Base-by-base conservation (phyloP, 108 stramenopile genomes). In the Pseudonitzschia multiseries region DNA sequence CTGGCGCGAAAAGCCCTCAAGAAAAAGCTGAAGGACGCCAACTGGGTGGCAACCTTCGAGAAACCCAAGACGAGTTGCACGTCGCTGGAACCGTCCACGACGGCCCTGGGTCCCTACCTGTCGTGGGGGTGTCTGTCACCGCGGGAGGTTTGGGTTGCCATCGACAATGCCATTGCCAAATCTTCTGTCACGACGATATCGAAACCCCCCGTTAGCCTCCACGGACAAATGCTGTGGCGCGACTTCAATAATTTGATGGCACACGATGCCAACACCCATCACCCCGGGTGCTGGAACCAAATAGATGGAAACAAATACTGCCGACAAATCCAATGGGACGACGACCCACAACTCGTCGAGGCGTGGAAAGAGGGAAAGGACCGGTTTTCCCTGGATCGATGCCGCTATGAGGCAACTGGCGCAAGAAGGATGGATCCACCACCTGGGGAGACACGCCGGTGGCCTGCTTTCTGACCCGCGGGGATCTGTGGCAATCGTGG, bases 331-430 rank as follows among this genome's bases (percentile, higher is more conserved):
- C 90, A 87, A 31, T 97, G 97, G 97, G 88, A 89, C 69, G 85
- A 90, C 31, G 91, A 92, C 73, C 76, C 79, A 12, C 59, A 80
- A 14, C 70, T 92, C 3, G 65, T 97, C 40, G 65, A 67, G 21
- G 91, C 91, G 15, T 99, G 99, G 99, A 90, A 93, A 74, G 79
- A 85, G 22, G 96, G 88, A 21, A n/a, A 57, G 82, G 44, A 99
- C 99, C 13, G 99, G 99, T 9, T 99, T 90, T 80, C 99, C 99
- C 12, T 98, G 84, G 73, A 97, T 99, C 63, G 97, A 99, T 67
- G 99, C 99, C 27, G 77, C 81, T 71, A 99, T 99, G 99, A 87
- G 83, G 1, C 97, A 99, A 72, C 84, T 99, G 40, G 73, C 83
- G 27, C 77, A 84, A 48, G 84, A 90, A 69, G 98, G 97, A 42